Percentiles rank a stretch among this genome's conserved stretches.
These are phyloP conservation scores for Scutellaria barbata DNA, from an alignment of 257 asterid genomes.

Conservation along the genomic window DNA sequence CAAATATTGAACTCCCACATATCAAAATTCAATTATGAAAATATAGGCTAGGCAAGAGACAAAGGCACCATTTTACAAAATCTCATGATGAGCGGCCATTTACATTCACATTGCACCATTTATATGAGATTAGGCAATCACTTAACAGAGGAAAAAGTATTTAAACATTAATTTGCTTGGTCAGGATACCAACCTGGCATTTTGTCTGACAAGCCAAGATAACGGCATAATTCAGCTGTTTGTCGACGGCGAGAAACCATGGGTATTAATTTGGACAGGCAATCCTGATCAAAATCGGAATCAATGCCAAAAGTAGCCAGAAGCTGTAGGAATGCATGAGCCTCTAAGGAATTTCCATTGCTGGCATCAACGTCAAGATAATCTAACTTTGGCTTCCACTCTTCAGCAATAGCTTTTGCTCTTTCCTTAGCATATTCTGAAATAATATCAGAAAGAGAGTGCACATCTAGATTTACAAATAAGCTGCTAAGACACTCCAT, in stretches of 20 bases:
- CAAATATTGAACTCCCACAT: neutral
- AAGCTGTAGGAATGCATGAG: conserved; percentile 96
- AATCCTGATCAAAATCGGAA: conserved; percentile 80
- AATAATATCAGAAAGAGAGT: conserved; percentile 46
- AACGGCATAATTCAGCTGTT: conserved; percentile 93
- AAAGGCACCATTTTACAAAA: neutral
- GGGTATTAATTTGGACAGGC: conserved; percentile 80
- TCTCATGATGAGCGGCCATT: conserved; percentile 11
- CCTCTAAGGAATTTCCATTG: conserved; percentile 95
- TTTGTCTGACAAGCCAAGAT: conserved; percentile 87
- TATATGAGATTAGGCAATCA: neutral
- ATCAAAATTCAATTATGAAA: conserved; percentile 1
- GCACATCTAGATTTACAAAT: conserved; percentile 48
- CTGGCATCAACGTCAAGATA: conserved; percentile 92
- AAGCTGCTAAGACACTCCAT: conserved; percentile 91
- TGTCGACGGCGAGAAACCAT: conserved; percentile 99
- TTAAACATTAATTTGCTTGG: conserved; percentile 6
- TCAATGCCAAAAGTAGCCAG: conserved; percentile 88
- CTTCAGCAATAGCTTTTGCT: conserved; percentile 89
- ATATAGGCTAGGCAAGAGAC: conserved; percentile 23
- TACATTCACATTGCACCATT: neutral
- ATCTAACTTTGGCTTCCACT: conserved; percentile 91
- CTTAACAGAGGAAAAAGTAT: conserved; percentile 2
- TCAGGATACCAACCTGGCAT: conserved; percentile 79
- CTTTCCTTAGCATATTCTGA: conserved; percentile 69